A percentile compares a stretch with the other conserved stretches of the same genome.
phyloP scores from a whole-genome alignment of 176 grass and related monocot species.

The Rhynchospora tenuis region DNA sequence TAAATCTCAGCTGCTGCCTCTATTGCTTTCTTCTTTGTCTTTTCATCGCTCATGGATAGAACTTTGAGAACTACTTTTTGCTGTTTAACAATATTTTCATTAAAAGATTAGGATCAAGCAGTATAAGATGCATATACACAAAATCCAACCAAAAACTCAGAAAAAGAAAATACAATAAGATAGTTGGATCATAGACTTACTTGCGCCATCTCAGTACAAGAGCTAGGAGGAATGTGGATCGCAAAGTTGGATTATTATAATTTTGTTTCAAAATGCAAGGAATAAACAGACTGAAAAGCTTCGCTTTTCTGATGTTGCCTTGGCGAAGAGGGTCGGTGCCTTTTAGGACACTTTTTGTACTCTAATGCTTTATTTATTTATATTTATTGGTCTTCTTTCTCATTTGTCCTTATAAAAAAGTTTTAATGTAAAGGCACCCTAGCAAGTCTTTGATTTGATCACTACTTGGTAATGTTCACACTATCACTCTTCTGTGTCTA shows the following conservation, averaged over 20 bases:
- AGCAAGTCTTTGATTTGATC: neutral
- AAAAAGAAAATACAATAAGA: neutral
- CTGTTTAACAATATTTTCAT: constrained; percentile 18
- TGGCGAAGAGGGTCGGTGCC: constrained; percentile 16
- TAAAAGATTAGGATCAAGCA: neutral
- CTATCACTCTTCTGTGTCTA: too few species aligned
- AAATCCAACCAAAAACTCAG: neutral
- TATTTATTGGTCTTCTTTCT: too few species aligned
- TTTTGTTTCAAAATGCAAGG: neutral
- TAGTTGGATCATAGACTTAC: constrained; percentile 21
- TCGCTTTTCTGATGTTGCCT: neutral
- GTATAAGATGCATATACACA: neutral
- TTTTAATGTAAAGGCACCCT: neutral
- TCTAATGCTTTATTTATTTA: neutral
- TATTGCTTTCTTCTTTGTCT: constrained; percentile 83
- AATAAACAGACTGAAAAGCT: constrained; percentile 10
- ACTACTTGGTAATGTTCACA: neutral
- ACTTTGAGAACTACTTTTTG: constrained; percentile 82
- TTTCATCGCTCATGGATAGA: constrained; percentile 59
- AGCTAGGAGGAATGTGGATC: neutral
- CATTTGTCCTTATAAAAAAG: too few species aligned
- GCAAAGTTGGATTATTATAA: neutral
- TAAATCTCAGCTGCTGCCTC: constrained; percentile 78
- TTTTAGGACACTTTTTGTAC: neutral
- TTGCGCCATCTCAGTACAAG: constrained; percentile 31